Base-by-base conservation (phyloP, 1,284 basidiomycete genomes). In the Puccinia triticina region DNA sequence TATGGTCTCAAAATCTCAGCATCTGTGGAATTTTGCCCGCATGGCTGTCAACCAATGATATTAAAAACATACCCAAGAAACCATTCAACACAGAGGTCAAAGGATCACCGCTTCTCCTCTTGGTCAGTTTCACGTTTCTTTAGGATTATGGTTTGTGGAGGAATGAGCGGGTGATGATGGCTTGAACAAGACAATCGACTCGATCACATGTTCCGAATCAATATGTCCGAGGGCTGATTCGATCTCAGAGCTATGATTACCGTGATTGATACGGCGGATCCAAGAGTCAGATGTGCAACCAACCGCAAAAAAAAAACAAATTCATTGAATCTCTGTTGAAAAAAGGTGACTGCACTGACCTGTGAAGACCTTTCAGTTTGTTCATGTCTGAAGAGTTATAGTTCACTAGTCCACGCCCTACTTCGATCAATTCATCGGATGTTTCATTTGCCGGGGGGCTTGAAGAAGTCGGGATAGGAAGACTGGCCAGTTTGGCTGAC, bases 201-300 rank as follows among this genome's bases (percentile, higher is more conserved):
- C 96, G 4, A 97, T 96, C 53, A 98, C 94, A 88, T 98, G 95
- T 86, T 98, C 95, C 50, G 94, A 94, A 86, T 98, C 96, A 26
- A 93, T 93, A 87, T 98, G 98, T 0, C 95, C 96, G 57, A 99
- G 88, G 12, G 95, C 86, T 84, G 92, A 91, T 21, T 92, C 89
- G 64, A 98, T 92, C 83, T 93, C 90, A 0, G 94, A 92, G 85
- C 96, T 96, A 74, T 46, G 14, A 71, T 26, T 43, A 26, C 14
- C 18, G 40, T 26, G 37, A 21, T n/a, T 18, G 64, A 16, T 14
- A 21, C n/a, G n/a, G 23, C 55, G 66, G 48, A 26, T 46, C 16
- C 16, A 40, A 21, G 21, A 40, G 64, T 66, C 64, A 64, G 61
- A 11, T 64, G 11, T 50, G 11, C 48, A 21, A 50, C 48, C 48